phyloP scores from a whole-genome alignment of 2,329 filamentous ascomycete species.

The Talaromyces sp. region DNA sequence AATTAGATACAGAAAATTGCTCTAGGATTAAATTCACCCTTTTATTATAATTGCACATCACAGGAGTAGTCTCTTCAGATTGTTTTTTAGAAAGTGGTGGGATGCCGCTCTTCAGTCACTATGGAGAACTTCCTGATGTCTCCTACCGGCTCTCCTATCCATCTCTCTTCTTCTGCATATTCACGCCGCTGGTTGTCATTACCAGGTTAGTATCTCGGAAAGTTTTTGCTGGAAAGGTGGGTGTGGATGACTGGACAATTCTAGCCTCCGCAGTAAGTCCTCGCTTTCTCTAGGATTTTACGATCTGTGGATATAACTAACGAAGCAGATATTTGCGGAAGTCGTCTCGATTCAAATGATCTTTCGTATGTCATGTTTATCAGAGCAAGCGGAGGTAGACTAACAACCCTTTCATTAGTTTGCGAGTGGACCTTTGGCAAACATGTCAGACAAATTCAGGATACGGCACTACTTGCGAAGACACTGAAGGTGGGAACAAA shows the following conservation, averaged over 20 bases:
- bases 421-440: constrained; percentile 24
- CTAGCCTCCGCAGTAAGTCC: background rate
- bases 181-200: too few relatives aligned
- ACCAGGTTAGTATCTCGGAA: too few relatives aligned
- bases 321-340: constrained; percentile 21
- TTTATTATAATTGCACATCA: too few relatives aligned
- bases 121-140: too few relatives aligned
- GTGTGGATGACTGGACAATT: background rate
- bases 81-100: too few relatives aligned
- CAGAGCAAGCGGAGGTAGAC: background rate
- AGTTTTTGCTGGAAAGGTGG: too few relatives aligned
- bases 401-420: constrained; percentile 10
- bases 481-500: constrained; percentile 20
- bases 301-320: background rate
- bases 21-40: background rate
- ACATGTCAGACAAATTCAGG: constrained; percentile 18
- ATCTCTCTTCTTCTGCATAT: too few relatives aligned
- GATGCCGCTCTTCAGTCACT: too few relatives aligned
- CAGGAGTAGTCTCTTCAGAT: too few relatives aligned
- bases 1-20: background rate
- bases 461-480: constrained; percentile 13
- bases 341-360: constrained; percentile 24
- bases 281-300: background rate
- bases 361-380: constrained; percentile 12
- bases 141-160: too few relatives aligned